Base-by-base conservation (phyloP, 2,329 filamentous ascomycete species). In the Blumeria hordei region DNA sequence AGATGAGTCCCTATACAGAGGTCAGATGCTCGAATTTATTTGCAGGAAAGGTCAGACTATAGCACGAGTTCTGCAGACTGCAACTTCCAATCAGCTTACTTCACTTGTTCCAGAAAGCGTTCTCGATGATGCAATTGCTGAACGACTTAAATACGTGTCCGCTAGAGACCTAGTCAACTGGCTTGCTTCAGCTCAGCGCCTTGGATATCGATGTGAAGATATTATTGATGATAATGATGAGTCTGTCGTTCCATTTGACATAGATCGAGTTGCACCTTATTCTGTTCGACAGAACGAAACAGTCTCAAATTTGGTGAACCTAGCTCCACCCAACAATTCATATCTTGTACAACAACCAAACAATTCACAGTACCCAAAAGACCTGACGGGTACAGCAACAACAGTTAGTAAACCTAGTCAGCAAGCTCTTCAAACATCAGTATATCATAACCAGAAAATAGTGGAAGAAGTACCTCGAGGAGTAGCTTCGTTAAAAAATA, bases 191-290 rank as follows among this genome's bases (percentile, higher is more conserved):
- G 60, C 55, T 7, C 56, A 59, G 16, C 54, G 64, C 50, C 56
- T 65, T n/a, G 64, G 64, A 2, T 65, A 60, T 35, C 58, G 54
- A 18, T n/a, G 53, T 8, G 60, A 64, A 8, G 63, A 65, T 54
- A 59, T 62, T 8, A 39, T 64, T 12, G 59, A 63, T 39, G 59
- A 62, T 6, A 28, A 28, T 28, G 58, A 57, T 6, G 59, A 44
- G 62, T 16, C 18, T 43, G 39, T 43, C 10, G 18, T 12, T n/a
- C 39, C 39, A 8, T n/a, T n/a, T 12, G 18, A 43, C 6, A 43
- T 16, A 16, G 6, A 16, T 12, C 39, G 18, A 43, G 39, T n/a
- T 16, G 11, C n/a, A n/a, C 18, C 14, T 16, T n/a, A 43, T 14
- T n/a, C 39, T 16, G 18, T 6, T 8, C 39, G 18, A 43, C 14